Evolutionary conservation across 257 asterid genomes (phyloP), one percentile per base, ranked within the genome.

Genomic region (Catharanthus roseus): DNA sequence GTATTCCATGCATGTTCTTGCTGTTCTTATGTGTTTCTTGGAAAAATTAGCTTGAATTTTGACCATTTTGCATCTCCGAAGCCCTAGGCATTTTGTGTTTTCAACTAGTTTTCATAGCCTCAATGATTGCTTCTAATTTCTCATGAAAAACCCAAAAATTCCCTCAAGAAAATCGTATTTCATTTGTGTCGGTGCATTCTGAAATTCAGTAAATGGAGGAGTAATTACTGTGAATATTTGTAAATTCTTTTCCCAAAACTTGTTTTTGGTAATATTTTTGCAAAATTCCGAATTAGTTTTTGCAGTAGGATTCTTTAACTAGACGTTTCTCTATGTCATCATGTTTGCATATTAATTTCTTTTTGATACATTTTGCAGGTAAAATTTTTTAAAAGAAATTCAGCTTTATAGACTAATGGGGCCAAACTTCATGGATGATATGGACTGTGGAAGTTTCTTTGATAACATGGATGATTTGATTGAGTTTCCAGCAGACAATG

Each of bases 381-480:
- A 6, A 63, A 74, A 68, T 6, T 47, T 6, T 47, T 64, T 45
- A 53, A 62, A n/a, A 64, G 18, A 70, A 33, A 23, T 34, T 24
- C 10, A 49, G 69, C 63, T 72, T 75, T 45, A 39, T 47, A 70
- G 76, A 54, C 76, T 61, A 67, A 89, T 90, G 97, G 93, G 75
- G 74, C 75, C 95, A 57, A 88, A 82, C 72, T 81, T 79, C 76
- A 67, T 72, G 57, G 98, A 91, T 65, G 99, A 91, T 63, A 78
- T 84, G 6, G 98, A 89, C 75, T 86, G 96, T 24, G 89, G 84
- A 11, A 89, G 83, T 91, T 91, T 88, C 79, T 91, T 91, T 71
- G 98, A 91, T 69, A 96, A 95, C 79, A 82, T 95, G 58, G 99
- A 95, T 68, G 99, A 95, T 38, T 38, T 38, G 42, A 83, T 91